These are phyloP conservation scores for Lichtheimia corymbifera DNA, from an alignment of 371 early-diverging fungal species.

Conservation along the genomic window DNA sequence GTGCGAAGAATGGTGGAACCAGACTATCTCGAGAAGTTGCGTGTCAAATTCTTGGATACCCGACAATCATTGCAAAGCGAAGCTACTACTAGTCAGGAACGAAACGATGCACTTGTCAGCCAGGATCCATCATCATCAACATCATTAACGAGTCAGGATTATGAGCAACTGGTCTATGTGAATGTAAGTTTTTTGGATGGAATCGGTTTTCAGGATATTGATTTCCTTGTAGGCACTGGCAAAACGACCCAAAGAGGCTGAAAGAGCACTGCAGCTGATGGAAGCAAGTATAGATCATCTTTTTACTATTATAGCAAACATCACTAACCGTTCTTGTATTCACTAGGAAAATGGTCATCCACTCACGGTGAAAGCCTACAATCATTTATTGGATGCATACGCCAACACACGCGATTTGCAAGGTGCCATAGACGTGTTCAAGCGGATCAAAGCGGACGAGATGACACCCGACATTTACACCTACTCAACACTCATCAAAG, in stretches of 20 bases:
- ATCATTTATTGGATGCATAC: constrained; percentile 81
- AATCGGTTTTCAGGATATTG: not conserved
- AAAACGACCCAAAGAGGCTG: constrained; percentile 68
- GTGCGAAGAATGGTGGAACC: constrained; percentile 41
- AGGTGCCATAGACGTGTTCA: constrained; percentile 58
- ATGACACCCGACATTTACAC: constrained; percentile 64
- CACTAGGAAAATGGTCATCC: constrained; percentile 50
- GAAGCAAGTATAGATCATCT: constrained; percentile 18
- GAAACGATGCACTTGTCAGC: not conserved
- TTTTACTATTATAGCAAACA: not conserved
- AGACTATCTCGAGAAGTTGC: constrained; percentile 49
- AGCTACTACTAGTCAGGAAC: not conserved
- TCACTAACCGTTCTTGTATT: not conserved
- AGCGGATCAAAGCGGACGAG: constrained; percentile 43
- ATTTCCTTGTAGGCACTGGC: constrained; percentile 47
- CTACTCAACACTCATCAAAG: constrained; percentile 74
- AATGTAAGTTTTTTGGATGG: constrained; percentile 38
- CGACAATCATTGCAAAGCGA: constrained; percentile 12
- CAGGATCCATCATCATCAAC: not conserved
- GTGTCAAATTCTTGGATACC: constrained; percentile 47
- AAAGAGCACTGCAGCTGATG: constrained; percentile 72
- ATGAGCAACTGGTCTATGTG: constrained; percentile 72
- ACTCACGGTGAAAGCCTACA: constrained; percentile 70
- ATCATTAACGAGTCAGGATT: constrained; percentile 24
- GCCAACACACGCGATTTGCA: constrained; percentile 66